A percentile compares a stretch with the other conserved stretches of the same genome.
Conservation (phyloP, 2,329 filamentous ascomycete genomes). For the Neocatenulostroma microsporum region DNA sequence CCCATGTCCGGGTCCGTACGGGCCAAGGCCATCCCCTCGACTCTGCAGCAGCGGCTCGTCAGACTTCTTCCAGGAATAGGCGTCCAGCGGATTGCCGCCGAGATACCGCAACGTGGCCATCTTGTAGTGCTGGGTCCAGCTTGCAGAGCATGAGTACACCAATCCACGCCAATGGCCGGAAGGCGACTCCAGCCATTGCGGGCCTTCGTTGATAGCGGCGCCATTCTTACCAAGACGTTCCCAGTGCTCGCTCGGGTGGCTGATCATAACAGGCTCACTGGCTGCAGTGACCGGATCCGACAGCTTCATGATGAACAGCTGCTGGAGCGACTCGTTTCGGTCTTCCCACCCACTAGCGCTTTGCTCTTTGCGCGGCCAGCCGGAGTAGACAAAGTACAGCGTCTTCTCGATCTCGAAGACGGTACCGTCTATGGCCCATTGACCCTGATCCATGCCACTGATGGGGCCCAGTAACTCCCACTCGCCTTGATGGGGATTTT, state of each 20-base stretch:
- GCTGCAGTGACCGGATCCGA: constrained; percentile 29
- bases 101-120: constrained; percentile 38
- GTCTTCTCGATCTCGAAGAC: constrained; percentile 33
- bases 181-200: constrained; percentile 21
- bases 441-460: constrained; percentile 33
- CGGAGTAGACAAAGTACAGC: constrained; percentile 40
- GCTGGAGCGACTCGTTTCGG: constrained; percentile 32
- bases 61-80: constrained; percentile 34
- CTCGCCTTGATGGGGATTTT: constrained; percentile 24
- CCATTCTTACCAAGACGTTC: constrained; percentile 34
- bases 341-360: constrained; percentile 14
- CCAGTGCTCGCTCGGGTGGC: constrained; percentile 33
- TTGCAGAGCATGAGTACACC: constrained; percentile 41
- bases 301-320: constrained; percentile 39
- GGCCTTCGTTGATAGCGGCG: constrained; percentile 36
- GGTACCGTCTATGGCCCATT: constrained; percentile 44
- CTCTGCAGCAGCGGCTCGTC: constrained; percentile 33
- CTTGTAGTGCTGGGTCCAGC: constrained; percentile 43
- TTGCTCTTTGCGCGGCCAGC: constrained; percentile 35
- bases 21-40: constrained; percentile 28
- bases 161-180: constrained; percentile 33
- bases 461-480: constrained; percentile 40
- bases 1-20: constrained; percentile 42
- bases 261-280: constrained; percentile 33
- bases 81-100: constrained; percentile 35